These are phyloP conservation scores for Hypsizygus marmoreus DNA, from an alignment of 768 basidiomycete genomes.

Conservation along the genomic window DNA sequence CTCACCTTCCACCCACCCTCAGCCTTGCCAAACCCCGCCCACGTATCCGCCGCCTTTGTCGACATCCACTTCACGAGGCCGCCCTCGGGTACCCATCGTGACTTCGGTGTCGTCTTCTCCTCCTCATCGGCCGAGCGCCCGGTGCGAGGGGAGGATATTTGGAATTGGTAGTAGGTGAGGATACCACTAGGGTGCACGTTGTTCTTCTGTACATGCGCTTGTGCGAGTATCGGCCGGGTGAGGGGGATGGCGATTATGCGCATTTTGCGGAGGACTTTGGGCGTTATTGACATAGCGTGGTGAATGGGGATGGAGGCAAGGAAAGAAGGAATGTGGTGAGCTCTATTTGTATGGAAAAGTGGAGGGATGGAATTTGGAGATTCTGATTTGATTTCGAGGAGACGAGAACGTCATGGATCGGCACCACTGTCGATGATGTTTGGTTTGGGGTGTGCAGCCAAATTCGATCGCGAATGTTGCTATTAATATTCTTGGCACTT, in stretches of 20 bases:
- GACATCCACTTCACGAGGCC: conserved; percentile 52
- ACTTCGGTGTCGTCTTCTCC: conserved; percentile 28
- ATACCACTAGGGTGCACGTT: too few relatives aligned
- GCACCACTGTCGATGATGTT: conserved; percentile 7
- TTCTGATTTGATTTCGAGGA: not conserved
- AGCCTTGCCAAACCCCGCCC: conserved; percentile 72
- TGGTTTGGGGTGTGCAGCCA: not conserved
- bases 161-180: conserved; percentile 48
- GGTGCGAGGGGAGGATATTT: conserved; percentile 29
- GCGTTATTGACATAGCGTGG: conserved; percentile 22
- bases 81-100: conserved; percentile 38
- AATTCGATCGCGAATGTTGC: too few relatives aligned
- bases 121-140: conserved; percentile 8
- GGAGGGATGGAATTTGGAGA: not conserved
- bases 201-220: too few relatives aligned
- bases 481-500: too few relatives aligned
- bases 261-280: conserved; percentile 32
- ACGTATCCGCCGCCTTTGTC: conserved; percentile 54
- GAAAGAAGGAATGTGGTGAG: not conserved
- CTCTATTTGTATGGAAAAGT: too few relatives aligned
- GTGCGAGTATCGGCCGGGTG: conserved; percentile 33
- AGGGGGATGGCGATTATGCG: conserved; percentile 51
- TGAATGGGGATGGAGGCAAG: too few relatives aligned
- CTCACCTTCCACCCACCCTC: conserved; percentile 75
- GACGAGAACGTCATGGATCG: conserved; percentile 10